Base-by-base conservation (phyloP, 2,329 filamentous ascomycete genomes). In the Pseudogymnoascus sp. region DNA sequence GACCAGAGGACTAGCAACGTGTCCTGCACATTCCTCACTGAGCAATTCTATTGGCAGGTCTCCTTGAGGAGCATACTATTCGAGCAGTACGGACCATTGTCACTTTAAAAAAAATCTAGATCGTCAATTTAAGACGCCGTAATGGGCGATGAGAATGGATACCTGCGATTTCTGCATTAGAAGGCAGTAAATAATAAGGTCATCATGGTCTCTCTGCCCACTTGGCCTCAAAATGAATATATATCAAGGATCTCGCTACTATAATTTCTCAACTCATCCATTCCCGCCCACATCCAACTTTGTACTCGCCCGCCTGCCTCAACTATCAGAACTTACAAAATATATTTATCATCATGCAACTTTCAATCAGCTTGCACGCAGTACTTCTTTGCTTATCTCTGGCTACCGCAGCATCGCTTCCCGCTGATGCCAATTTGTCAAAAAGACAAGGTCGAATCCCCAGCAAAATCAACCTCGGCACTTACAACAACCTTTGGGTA, bases 341-440 rank as follows among this genome's bases (percentile, higher is more conserved):
- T 49, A 49, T 49, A 49, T 49, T 49, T 49, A 25, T 22, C 41
- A 49, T 49, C 41, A 49, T 49, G 41, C 41, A 49, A 49, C 41
- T 49, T 4, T 9, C 41, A 49, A 25, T 5, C 19, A 19, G 19
- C 19, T 19, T 19, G 19, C 19, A 19, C 7, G 41, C 41, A 5
- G 25, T 49, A n/a, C 41, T 49, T 49, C 22, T 49, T 8, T 49
- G 41, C 12, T 4, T 28, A 49, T 25, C 41, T 25, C 22, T 49
- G 23, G 41, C 41, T 7, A 49, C 41, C 1, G 41, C 41, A 25
- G 41, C 41, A 49, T 25, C 22, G 19, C 2, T 49, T 49, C 41
- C 41, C 3, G 41, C 41, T n/a, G 5, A 12, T 25, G 41, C 41
- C 5, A 49, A 25, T n/a, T 4, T n/a, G 41, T 49, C 41, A 49